Conservation (phyloP, 495 filamentous ascomycete genomes). For the Melanomma pulvis-pyrius region DNA sequence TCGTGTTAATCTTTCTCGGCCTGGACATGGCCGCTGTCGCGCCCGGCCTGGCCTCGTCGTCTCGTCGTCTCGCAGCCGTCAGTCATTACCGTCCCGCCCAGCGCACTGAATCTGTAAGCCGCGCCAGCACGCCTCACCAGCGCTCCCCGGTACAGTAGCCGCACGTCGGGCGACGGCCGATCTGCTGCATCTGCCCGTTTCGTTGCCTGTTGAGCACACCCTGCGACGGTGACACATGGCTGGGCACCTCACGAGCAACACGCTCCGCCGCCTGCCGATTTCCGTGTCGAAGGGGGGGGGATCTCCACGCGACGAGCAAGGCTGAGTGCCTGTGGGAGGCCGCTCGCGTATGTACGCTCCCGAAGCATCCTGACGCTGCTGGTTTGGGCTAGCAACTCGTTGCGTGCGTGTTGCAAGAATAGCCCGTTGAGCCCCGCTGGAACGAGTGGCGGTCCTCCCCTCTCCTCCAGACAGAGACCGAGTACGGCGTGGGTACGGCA, state of each 20-base stretch:
- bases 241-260: background rate
- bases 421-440: background rate
- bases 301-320: conserved; percentile 1
- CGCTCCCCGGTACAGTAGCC: background rate
- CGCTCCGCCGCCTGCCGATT: background rate
- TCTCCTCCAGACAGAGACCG: background rate
- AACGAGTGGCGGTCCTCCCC: no score
- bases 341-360: background rate
- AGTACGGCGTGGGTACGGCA: background rate
- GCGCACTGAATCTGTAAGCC: background rate
- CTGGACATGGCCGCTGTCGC: background rate
- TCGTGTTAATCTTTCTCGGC: background rate
- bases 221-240: background rate
- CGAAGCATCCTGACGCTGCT: background rate
- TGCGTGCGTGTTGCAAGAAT: background rate
- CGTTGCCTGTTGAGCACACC: background rate
- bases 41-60: background rate
- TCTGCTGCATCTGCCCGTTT: background rate
- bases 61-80: no score
- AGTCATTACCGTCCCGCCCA: conserved; percentile 1
- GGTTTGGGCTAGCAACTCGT: background rate
- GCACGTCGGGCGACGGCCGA: background rate
- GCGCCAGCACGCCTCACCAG: background rate
- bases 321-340: background rate
- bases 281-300: background rate